Base-by-base conservation (phyloP, 345 rosid genomes). In the Corymbia maculata region DNA sequence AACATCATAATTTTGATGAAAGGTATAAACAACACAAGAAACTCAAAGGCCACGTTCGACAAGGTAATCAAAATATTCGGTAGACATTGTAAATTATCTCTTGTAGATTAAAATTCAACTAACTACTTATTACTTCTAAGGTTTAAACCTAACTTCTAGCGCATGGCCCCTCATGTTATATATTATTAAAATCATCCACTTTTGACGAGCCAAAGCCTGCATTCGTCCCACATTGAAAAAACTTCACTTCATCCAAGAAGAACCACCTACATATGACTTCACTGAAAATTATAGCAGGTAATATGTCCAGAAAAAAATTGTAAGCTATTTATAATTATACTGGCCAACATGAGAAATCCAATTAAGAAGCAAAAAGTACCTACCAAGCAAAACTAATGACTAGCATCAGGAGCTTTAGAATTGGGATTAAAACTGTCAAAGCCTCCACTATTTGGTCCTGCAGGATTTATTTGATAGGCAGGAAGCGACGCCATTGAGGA, bases 391-490 rank as follows among this genome's bases (percentile, higher is more conserved):
- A 79, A 51, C 90, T 93, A 94, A 89, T 91, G 94, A 89, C 92
- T 93, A 82, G 91, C 88, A 91, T 95, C 96, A 88, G 94, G 90
- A 84, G 97, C 91, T 86, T 92, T 94, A 86, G 93, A 90, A 89
- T 79, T 93, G 16, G 89, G 87, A 87, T 91, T 94, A 36, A 91
- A 94, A 88, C 89, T 91, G 59, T 95, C 97, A 90, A 88, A 94
- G 89, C 95, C 92, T 86, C 95, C 96, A 82, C 97, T 93, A 12
- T 94, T 79, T 70, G 95, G 92, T 32, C 89, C 92, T 50, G 91
- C 89, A 79, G 95, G 93, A 92, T 92, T 94, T 86, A 94, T 64
- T 89, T 94, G 98, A 91, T 96, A 96, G 55, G 90, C 59, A 51
- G 95, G 86, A 82, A 91, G 94, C 30, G 90, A 64, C 86, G 85